Evolutionary conservation across 2,329 filamentous ascomycete species (phyloP).

Genomic region (Xylaria sp.): DNA sequence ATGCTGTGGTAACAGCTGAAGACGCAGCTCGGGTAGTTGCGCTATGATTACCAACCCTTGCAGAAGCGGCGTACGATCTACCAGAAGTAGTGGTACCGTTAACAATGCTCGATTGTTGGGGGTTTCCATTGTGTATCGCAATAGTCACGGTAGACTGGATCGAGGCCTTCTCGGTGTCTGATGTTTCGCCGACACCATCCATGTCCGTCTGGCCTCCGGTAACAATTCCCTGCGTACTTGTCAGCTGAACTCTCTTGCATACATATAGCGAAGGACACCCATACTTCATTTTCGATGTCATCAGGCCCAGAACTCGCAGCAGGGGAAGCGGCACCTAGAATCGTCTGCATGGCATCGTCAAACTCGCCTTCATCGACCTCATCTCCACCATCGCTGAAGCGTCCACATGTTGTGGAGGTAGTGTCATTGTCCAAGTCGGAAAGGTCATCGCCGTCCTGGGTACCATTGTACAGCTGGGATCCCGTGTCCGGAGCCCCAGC

Average conservation of each 20-base stretch:
- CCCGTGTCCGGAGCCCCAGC: neutral
- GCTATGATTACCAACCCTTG: neutral
- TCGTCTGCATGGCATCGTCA: neutral
- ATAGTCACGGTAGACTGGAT: neutral
- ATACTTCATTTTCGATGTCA: neutral
- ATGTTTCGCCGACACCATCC: neutral
- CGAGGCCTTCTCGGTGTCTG: no score
- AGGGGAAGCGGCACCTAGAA: neutral
- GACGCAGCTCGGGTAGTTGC: neutral
- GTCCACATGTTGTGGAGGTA: no score
- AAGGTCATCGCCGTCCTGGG: no score
- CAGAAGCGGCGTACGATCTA: neutral
- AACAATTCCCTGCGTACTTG: neutral
- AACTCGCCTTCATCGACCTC: neutral
- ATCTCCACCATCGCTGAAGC: no score
- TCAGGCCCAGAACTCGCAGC: neutral
- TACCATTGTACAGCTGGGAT: no score
- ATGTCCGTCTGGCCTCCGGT: neutral
- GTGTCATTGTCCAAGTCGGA: no score
- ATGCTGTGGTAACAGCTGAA: neutral
- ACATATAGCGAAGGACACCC: neutral
- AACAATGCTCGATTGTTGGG: neutral
- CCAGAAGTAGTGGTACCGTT: neutral
- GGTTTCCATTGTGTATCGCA: neutral
- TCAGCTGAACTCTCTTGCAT: neutral